These are phyloP conservation scores for Iberis amara DNA, from an alignment of 441 rosid genomes.

Conservation along the genomic window DNA sequence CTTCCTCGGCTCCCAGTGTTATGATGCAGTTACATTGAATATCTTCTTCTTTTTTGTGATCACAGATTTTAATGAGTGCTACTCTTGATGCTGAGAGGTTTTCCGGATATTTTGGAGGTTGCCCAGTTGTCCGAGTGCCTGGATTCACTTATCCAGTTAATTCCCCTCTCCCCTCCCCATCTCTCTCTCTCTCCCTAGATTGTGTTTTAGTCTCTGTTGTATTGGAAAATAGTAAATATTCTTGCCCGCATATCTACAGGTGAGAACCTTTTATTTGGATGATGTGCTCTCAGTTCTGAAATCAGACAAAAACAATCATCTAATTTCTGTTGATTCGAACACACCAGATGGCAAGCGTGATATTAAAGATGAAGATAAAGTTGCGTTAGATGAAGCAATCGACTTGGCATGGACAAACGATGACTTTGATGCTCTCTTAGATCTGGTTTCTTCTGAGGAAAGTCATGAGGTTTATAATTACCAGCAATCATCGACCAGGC, in stretches of 20 bases:
- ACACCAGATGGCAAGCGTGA: constrained; percentile 34
- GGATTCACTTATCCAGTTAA: constrained; percentile 88
- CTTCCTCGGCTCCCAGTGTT: constrained; percentile 10
- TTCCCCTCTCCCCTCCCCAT: not conserved
- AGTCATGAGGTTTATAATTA: constrained; percentile 47
- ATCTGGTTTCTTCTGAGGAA: constrained; percentile 56
- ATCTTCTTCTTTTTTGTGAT: too few relatives aligned
- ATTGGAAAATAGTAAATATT: constrained; percentile 15
- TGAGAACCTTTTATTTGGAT: constrained; percentile 65
- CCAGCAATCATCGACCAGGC: constrained; percentile 62
- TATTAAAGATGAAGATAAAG: constrained; percentile 54
- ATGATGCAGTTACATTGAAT: not conserved
- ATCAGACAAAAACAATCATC: constrained; percentile 45
- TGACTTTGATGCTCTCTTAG: constrained; percentile 70
- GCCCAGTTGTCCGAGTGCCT: constrained; percentile 78
- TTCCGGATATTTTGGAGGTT: constrained; percentile 88
- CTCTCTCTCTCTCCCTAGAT: constrained; percentile 1
- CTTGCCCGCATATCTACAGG: constrained; percentile 40
- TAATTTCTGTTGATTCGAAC: constrained; percentile 34
- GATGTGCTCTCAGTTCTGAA: constrained; percentile 68
- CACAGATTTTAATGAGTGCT: constrained; percentile 91
- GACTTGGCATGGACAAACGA: constrained; percentile 65
- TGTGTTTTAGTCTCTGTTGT: constrained; percentile 3
- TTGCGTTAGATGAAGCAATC: constrained; percentile 76
- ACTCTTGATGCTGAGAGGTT: constrained; percentile 85